Conservation (phyloP, 2,329 filamentous ascomycete species). For the Gliomastix tumulicola region DNA sequence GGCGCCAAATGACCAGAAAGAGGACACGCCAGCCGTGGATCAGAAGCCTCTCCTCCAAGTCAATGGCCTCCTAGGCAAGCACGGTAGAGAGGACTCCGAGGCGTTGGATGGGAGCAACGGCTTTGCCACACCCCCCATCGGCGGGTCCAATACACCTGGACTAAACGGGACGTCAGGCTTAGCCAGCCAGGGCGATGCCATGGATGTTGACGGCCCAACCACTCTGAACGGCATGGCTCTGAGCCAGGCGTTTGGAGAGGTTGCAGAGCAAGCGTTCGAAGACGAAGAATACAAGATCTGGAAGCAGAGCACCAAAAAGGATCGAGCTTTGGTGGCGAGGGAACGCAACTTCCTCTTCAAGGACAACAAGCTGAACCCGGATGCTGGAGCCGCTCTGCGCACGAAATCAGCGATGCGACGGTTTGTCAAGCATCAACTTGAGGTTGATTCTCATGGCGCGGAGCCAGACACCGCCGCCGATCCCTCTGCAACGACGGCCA, state of each 20-base stretch:
- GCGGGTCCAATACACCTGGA: conserved; percentile 70
- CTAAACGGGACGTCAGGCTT: conserved; percentile 62
- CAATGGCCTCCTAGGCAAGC: conserved; percentile 53
- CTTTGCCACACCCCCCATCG: conserved; percentile 72
- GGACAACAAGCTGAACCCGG: conserved; percentile 73
- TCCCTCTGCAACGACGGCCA: conserved; percentile 27
- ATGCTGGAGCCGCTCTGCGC: conserved; percentile 80
- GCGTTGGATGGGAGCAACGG: conserved; percentile 74
- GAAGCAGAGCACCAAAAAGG: conserved; percentile 98
- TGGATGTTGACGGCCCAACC: conserved; percentile 78
- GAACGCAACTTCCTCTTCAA: conserved; percentile 83
- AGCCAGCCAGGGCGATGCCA: conserved; percentile 71
- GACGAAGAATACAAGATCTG: conserved; percentile 97
- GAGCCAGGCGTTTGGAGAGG: conserved; percentile 56
- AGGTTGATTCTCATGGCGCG: conserved; percentile 47
- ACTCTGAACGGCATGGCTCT: conserved; percentile 55
- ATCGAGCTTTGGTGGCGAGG: conserved; percentile 78
- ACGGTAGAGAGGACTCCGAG: conserved; percentile 68
- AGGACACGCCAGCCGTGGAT: conserved; percentile 72
- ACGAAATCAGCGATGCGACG: conserved; percentile 85
- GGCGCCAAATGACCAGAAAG: conserved; percentile 64
- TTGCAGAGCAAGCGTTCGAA: conserved; percentile 69
- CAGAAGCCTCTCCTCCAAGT: conserved; percentile 66
- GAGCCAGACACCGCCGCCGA: conserved; percentile 28
- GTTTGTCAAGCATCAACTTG: conserved; percentile 73